Conservation (phyloP, 2,329 filamentous ascomycete species). For the Claviceps purpurea region DNA sequence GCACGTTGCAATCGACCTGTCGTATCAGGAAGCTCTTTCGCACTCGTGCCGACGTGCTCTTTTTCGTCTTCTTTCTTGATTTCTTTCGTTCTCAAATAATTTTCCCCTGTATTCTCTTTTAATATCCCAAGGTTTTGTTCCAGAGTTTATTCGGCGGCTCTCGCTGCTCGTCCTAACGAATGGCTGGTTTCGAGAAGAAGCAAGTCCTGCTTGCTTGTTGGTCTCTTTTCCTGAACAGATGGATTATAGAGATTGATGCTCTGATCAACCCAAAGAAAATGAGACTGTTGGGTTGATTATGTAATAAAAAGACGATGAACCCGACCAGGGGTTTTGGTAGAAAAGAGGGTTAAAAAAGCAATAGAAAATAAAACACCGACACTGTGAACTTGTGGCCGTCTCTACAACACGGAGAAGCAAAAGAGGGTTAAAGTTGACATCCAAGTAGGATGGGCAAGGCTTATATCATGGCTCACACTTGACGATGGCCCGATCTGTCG, state of each 20-base stretch:
- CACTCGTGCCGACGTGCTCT: neutral
- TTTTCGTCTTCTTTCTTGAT: neutral
- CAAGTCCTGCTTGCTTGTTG: constrained; percentile 45
- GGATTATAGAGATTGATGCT: neutral
- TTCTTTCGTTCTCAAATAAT: neutral
- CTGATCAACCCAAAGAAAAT: neutral
- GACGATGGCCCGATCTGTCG: constrained; percentile 20
- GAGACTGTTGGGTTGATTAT: neutral
- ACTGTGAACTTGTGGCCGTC: constrained; percentile 35
- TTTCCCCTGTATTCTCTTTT: neutral
- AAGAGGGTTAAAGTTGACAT: constrained; percentile 24
- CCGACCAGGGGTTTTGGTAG: constrained; percentile 19
- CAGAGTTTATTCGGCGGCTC: neutral
- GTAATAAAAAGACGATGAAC: constrained; percentile 12
- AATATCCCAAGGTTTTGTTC: no score
- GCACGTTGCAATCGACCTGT: constrained; percentile 4
- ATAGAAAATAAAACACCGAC: constrained; percentile 30
- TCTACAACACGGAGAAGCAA: constrained; percentile 22
- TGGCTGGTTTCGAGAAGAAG: constrained; percentile 27
- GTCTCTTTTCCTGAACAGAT: constrained; percentile 7
- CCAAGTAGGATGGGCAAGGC: constrained; percentile 34
- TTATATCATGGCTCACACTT: constrained; percentile 42
- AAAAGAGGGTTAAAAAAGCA: constrained; percentile 23
- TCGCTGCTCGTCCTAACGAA: constrained; percentile 11
- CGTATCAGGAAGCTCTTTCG: constrained; percentile 2